A percentile compares a stretch with the other conserved stretches of the same genome.
Evolutionary conservation across 306 rosid genomes (phyloP).

Genomic region (Clitoria ternatea): DNA sequence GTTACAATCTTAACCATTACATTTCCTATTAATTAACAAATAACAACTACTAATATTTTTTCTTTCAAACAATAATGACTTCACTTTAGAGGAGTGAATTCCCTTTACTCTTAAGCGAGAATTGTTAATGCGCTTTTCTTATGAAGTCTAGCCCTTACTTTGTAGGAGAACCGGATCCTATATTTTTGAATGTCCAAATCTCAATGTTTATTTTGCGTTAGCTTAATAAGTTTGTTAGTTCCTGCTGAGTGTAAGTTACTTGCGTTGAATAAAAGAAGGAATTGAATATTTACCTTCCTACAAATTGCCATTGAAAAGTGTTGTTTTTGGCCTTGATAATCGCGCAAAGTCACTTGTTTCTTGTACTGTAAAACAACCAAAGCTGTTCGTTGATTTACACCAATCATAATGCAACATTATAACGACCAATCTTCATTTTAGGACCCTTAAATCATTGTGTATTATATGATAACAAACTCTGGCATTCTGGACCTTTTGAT

Average conservation of each 20-base stretch:
- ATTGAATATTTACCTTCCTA: background rate
- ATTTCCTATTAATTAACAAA: no score
- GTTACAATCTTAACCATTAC: no score
- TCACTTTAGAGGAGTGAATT: no score
- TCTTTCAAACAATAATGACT: no score
- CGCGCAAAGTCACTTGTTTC: background rate
- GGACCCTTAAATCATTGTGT: background rate
- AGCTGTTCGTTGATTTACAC: background rate
- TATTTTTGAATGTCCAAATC: background rate
- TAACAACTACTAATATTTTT: no score
- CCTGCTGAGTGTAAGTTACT: background rate
- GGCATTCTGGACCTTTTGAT: constrained; percentile 4
- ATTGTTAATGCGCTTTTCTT: no score
- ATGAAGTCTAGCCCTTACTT: no score
- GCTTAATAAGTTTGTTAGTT: background rate
- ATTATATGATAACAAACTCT: background rate
- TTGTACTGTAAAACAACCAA: background rate
- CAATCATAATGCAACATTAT: background rate
- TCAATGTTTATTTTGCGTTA: background rate
- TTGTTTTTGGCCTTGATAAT: background rate
- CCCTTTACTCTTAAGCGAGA: no score
- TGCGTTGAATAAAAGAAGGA: background rate
- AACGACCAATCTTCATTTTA: background rate
- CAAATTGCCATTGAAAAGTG: background rate
- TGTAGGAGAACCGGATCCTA: no score